phyloP scores from a whole-genome alignment of 2,329 filamentous ascomycete species.

The Colletotrichum sp. region DNA sequence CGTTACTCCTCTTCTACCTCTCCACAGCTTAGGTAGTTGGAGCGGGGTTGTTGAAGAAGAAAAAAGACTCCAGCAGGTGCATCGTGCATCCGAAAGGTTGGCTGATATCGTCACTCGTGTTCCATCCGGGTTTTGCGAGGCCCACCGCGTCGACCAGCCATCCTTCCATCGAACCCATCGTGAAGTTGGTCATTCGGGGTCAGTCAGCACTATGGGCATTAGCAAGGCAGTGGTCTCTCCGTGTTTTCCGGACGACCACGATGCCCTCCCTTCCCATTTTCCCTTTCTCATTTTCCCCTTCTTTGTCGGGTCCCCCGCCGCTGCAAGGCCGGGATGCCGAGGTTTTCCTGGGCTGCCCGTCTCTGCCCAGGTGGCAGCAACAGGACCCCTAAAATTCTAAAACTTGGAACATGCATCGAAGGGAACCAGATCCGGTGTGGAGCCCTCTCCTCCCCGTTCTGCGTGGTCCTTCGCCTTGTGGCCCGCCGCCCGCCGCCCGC shows the following conservation, averaged over 20 bases:
- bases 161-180: not conserved
- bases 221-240: not conserved
- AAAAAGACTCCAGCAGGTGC: not conserved
- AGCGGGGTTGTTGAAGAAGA: not conserved
- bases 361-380: not conserved
- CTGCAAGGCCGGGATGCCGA: slow-evolving; percentile 8
- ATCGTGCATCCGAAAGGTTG: not conserved
- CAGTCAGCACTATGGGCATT: not conserved
- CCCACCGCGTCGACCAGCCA: slow-evolving; percentile 11
- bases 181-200: not conserved
- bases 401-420: slow-evolving; percentile 18
- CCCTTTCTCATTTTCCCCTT: no score
- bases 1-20: not conserved
- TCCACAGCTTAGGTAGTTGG: not conserved
- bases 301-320: not conserved
- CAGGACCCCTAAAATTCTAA: slow-evolving; percentile 15
- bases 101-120: slow-evolving; percentile 14
- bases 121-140: slow-evolving; percentile 9
- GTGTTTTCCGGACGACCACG: not conserved
- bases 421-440: slow-evolving; percentile 10
- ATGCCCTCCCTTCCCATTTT: not conserved
- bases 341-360: not conserved
- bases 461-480: not conserved
- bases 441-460: not conserved
- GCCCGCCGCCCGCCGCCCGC: not conserved